Percentiles rank a stretch among this genome's conserved stretches.
Conservation (phyloP, 2,329 filamentous ascomycete species). For the Neonectria hederae region DNA sequence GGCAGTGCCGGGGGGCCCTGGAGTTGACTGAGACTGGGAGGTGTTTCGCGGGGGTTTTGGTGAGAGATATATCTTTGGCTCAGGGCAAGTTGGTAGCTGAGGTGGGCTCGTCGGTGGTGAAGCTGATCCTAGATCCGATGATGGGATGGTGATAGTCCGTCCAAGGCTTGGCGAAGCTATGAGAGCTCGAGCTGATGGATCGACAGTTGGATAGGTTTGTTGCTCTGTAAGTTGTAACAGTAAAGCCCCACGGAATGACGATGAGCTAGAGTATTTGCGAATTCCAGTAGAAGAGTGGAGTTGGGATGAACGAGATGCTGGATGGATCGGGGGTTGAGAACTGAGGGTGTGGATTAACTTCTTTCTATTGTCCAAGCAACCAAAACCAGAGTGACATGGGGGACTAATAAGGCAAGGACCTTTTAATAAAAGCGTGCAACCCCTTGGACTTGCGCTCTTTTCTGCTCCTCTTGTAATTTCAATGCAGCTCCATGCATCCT, state of each 20-base stretch:
- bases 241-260: conserved; percentile 26
- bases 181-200: conserved; percentile 5
- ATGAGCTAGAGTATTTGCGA: conserved; percentile 32
- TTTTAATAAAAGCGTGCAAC: conserved; percentile 16
- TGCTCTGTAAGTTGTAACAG: conserved; percentile 16
- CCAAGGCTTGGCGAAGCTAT: background rate
- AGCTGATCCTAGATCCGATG: background rate
- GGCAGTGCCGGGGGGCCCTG: conserved; percentile 13
- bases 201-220: conserved; percentile 25
- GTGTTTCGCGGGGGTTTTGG: background rate
- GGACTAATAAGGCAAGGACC: conserved; percentile 17
- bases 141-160: conserved; percentile 3
- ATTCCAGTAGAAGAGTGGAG: conserved; percentile 19
- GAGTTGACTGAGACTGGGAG: conserved; percentile 5
- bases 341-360: conserved; percentile 9
- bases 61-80: background rate
- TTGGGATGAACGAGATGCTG: conserved; percentile 25
- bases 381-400: conserved; percentile 27
- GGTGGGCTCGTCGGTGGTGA: conserved; percentile 2
- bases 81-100: background rate
- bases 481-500: background rate
- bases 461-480: background rate
- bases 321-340: conserved; percentile 34
- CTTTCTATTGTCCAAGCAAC: conserved; percentile 43
- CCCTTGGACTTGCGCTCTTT: background rate